Base-by-base conservation (phyloP, 192 early-diverging fungal species). In the Rhizophagus prolifer region DNA sequence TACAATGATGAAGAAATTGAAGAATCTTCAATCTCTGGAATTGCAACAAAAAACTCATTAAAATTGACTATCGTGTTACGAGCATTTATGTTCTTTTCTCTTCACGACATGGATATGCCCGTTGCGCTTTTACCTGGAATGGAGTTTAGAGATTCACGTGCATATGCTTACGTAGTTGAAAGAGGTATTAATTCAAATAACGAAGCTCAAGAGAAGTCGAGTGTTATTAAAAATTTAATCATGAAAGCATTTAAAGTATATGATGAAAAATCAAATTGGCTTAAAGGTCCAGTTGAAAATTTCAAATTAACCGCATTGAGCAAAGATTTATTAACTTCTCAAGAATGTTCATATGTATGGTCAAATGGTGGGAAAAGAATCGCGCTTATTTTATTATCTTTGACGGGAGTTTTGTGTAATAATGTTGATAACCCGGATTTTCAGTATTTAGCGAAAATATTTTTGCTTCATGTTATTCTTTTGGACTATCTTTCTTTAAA, bases 401-500 rank as follows among this genome's bases (percentile, higher is more conserved):
- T 70, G 26, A 50, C 44, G 14, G 44, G 23, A n/a, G 30, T 70
- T 28, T 70, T 70, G n/a, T 47, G 41, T 1, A 25, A 44, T 28
- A 70, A 47, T 28, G 9, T 7, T 23, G 50, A 19, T 21, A 26
- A 19, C 1, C 65, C 16, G 4, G 34, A 36, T 21, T 70, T 47
- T 50, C 3, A 23, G 12, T 50, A 36, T 1, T n/a, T 70, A 14
- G 38, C 68, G 5, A 70, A 59, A n/a, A 3, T 61, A 21, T 79
- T 79, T 66, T 62, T 79, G 8, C 30, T 75, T 28, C 79, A 80
- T 50, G 21, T 58, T 21, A 23, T 69, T 12, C 30, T 76, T 38
- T 59, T 80, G n/a, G 67, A 80, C 31, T 34, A 77, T 41, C 28
- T 80, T 54, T 26, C 79, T 16, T 72, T 80, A 21, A 34, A 76